Evolutionary conservation across 208 protist genomes (phyloP).

Genomic region (Leishmania martiniquensis): DNA sequence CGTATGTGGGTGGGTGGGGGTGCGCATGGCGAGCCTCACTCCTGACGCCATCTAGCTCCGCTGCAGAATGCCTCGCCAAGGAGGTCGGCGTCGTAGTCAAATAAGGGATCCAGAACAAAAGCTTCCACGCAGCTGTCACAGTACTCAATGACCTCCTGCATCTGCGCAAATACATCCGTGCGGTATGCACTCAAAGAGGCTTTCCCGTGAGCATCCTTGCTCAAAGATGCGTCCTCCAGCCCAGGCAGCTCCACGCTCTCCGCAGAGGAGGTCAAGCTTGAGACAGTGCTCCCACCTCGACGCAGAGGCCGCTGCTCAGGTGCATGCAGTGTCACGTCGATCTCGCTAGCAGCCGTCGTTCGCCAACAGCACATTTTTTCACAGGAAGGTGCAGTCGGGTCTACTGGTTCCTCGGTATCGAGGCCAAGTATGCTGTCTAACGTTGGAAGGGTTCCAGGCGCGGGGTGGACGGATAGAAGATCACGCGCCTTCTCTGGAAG

Average conservation of each 20-base stretch:
- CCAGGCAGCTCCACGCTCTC: constrained; percentile 10
- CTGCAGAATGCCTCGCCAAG: constrained; percentile 35
- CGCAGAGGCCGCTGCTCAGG: not conserved
- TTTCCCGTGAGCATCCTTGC: too few relatives aligned
- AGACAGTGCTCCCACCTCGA: not conserved
- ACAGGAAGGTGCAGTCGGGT: too few relatives aligned
- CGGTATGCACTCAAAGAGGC: too few relatives aligned
- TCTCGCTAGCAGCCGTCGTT: not conserved
- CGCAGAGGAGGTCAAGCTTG: not conserved
- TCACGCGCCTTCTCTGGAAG: not conserved
- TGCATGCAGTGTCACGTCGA: not conserved
- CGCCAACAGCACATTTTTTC: not conserved
- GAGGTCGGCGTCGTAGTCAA: constrained; percentile 64
- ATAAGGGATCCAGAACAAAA: constrained; percentile 57
- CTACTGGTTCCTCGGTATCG: not conserved
- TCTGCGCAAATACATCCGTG: not conserved
- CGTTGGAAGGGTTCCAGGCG: not conserved
- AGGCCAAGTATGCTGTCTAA: constrained; percentile 31
- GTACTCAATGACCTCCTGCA: constrained; percentile 28
- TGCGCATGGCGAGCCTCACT: not conserved
- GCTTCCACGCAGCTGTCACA: constrained; percentile 47
- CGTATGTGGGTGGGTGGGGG: not conserved
- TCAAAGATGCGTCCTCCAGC: not conserved
- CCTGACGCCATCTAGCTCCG: constrained; percentile 11
- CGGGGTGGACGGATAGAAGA: not conserved